phyloP scores from a whole-genome alignment of 371 early-diverging fungal genomes.

The Mortierella sp. region DNA sequence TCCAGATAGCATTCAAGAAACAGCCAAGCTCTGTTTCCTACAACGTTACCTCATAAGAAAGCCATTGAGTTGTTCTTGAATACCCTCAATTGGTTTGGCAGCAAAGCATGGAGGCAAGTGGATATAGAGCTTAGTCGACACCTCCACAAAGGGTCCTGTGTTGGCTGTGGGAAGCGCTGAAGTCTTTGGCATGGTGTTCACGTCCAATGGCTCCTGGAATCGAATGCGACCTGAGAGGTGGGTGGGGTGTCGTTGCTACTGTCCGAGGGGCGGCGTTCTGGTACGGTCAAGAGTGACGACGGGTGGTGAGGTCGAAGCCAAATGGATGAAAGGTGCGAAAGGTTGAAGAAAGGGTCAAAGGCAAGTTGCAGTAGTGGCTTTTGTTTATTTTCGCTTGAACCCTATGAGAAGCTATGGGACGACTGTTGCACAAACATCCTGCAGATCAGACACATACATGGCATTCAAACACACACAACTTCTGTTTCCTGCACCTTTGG shows the following conservation, averaged over 20 bases:
- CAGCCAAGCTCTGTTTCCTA: too few species aligned
- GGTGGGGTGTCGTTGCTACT: neutral
- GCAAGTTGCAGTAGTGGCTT: neutral
- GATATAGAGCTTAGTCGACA: slow-evolving; percentile 70
- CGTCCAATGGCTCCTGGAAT: neutral
- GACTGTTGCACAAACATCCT: too few species aligned
- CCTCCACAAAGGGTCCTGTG: slow-evolving; percentile 64
- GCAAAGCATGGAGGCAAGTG: slow-evolving; percentile 82
- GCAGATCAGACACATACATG: too few species aligned
- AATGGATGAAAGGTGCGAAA: neutral
- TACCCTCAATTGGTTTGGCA: slow-evolving; percentile 74
- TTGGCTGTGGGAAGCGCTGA: neutral
- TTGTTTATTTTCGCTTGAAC: too few species aligned
- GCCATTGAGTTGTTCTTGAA: slow-evolving; percentile 82
- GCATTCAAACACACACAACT: too few species aligned
- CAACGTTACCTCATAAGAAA: slow-evolving; percentile 79
- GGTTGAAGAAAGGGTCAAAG: neutral
- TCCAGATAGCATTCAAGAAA: too few species aligned
- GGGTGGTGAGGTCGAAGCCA: too few species aligned
- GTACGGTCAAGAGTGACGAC: too few species aligned
- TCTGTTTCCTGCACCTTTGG: too few species aligned
- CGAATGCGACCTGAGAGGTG: neutral
- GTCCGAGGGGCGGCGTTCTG: neutral
- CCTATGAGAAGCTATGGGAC: too few species aligned
- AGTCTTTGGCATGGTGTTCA: slow-evolving; percentile 27